phyloP scores from a whole-genome alignment of 2,329 filamentous ascomycete genomes.

The Clonostachys sp. region DNA sequence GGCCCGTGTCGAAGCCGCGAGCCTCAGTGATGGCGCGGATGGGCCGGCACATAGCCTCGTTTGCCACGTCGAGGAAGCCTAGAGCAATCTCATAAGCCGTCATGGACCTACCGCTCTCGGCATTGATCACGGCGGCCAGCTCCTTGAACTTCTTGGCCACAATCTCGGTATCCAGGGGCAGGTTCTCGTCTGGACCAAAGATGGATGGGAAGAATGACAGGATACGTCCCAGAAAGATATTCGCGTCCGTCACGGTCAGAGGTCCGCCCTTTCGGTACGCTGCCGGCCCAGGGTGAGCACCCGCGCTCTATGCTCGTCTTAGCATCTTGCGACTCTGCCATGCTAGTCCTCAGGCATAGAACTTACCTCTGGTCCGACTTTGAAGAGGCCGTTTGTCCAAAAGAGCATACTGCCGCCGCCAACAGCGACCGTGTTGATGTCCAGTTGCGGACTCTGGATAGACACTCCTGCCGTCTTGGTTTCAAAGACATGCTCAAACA shows the following conservation, averaged over 20 bases:
- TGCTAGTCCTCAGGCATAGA: no score
- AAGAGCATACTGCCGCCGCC: constrained; percentile 50
- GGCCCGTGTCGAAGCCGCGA: constrained; percentile 14
- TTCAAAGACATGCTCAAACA: constrained; percentile 69
- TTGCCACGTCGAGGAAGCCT: constrained; percentile 70
- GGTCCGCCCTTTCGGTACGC: constrained; percentile 69
- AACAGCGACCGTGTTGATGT: constrained; percentile 64
- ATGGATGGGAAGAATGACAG: constrained; percentile 55
- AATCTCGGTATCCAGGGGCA: constrained; percentile 29
- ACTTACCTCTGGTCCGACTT: constrained; percentile 53
- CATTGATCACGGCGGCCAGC: constrained; percentile 22
- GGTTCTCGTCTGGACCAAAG: no score
- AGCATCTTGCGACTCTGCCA: no score
- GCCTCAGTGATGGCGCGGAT: constrained; percentile 38
- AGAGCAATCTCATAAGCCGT: constrained; percentile 39
- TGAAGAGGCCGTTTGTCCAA: constrained; percentile 66
- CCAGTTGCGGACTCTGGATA: constrained; percentile 42
- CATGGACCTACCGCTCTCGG: constrained; percentile 9
- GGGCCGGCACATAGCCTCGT: constrained; percentile 70
- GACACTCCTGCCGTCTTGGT: constrained; percentile 54
- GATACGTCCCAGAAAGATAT: constrained; percentile 59
- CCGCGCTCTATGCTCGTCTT: constrained; percentile 50
- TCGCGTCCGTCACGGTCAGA: constrained; percentile 69
- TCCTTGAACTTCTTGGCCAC: constrained; percentile 31
- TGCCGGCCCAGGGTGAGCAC: constrained; percentile 66